Evolutionary conservation across 768 basidiomycete genomes (phyloP), one percentile per base, ranked within the genome.

Genomic region (Phanerodontia chrysosporium): DNA sequence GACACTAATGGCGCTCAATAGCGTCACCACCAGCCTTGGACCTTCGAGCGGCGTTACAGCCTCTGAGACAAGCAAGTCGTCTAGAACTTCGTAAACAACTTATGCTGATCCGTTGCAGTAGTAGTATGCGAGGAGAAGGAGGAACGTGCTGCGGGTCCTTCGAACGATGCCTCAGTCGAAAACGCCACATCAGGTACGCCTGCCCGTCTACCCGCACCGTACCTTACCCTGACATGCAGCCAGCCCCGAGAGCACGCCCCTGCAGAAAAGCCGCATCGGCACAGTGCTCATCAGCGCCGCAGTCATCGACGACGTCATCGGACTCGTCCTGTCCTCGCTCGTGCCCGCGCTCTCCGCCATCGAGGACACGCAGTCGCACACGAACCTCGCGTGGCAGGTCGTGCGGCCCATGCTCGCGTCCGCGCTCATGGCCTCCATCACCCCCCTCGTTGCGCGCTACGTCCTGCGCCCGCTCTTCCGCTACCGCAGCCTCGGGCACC

Each of bases 301-400:
- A 0, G 72, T 88, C 13, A 73, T 86, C 48, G 86, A 89, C 69
- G 86, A 89, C 66, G 76, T 87, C 9, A 73, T 83, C 16, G 84
- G 83, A 0, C 77, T 88, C 4, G 76, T 87, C 25, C 78, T 87
- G 32, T 78, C 82, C 0, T 79, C 79, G 24, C 77, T 87, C 45
- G 75, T 87, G 14, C 71, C 75, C 8, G 72, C 75, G 7, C 66
- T 83, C 18, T 72, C 75, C 3, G 29, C 59, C n/a, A 54, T 48
- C 59, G 48, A 61, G 49, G 35, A 45, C 55, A 16, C 54, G 58
- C 42, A 62, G 75, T 27, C 57, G 57, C 22, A 72, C 72, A 72
- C 66, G 67, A 36, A 70, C 45, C 62, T 67, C 4, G 62, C 66
- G 1, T 69, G 67, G 67, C 64, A 71, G 14, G 77, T 87, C 48